Evolutionary conservation across 139 green algal genomes (phyloP).

Genomic region (Chlorella sp.): DNA sequence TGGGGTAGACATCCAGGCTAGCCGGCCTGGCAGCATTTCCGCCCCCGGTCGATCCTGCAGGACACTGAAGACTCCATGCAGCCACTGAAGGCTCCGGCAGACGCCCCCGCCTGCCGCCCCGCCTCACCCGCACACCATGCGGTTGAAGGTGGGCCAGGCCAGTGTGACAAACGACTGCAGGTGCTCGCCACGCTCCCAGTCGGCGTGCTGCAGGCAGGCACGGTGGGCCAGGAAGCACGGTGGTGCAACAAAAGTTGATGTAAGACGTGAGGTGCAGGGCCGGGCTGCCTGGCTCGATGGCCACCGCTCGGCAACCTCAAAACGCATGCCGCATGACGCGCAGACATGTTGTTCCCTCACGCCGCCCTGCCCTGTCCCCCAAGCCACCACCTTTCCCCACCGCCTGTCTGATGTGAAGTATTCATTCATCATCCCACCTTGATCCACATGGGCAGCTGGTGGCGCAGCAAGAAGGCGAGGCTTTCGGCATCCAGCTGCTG

Average conservation of each 20-base stretch:
- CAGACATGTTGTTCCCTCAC: too few relatives aligned
- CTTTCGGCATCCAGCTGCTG: slow-evolving; percentile 45
- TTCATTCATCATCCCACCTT: slow-evolving; percentile 3
- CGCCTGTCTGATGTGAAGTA: too few relatives aligned
- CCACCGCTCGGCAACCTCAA: background rate
- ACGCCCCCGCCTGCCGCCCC: background rate
- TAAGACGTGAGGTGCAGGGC: slow-evolving; percentile 30
- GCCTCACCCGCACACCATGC: slow-evolving; percentile 20
- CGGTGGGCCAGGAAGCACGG: background rate
- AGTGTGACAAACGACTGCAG: slow-evolving; percentile 31
- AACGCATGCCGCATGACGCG: background rate
- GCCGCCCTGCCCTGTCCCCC: background rate
- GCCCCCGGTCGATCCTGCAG: too few relatives aligned
- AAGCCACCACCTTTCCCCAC: too few relatives aligned
- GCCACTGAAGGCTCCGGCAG: background rate
- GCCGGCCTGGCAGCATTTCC: too few relatives aligned
- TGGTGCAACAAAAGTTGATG: background rate
- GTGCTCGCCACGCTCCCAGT: slow-evolving; percentile 23
- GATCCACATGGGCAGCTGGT: slow-evolving; percentile 49
- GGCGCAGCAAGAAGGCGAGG: slow-evolving; percentile 27
- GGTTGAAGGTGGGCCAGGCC: slow-evolving; percentile 46
- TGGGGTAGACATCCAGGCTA: too few relatives aligned
- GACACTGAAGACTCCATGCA: background rate
- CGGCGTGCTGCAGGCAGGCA: background rate
- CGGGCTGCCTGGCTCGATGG: background rate